phyloP scores from a whole-genome alignment of 2,329 filamentous ascomycete species.

The Cladorrhinum sp. region DNA sequence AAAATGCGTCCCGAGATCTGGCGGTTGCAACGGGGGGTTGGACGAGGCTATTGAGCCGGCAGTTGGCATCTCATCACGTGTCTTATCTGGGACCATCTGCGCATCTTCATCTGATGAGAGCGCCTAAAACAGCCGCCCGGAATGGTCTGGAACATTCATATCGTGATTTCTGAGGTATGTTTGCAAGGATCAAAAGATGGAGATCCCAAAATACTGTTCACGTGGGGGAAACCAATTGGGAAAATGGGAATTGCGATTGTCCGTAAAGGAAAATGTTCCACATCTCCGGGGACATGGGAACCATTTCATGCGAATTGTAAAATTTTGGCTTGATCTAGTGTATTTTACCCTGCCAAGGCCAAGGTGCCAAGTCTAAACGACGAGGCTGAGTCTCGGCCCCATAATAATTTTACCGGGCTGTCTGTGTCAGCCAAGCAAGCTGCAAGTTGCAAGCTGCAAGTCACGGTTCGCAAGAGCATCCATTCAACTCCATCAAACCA shows the following conservation, averaged over 20 bases:
- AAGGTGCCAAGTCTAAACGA: neutral
- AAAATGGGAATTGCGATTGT: neutral
- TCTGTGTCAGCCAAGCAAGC: neutral
- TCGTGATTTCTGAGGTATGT: neutral
- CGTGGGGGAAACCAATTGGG: neutral
- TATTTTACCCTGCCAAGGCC: neutral
- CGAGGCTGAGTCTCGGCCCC: neutral
- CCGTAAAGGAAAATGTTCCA: too few relatives aligned
- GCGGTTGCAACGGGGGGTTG: slow-evolving; percentile 64
- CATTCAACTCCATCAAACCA: neutral
- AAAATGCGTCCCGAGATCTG: slow-evolving; percentile 36
- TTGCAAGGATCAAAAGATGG: neutral
- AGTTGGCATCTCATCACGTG: neutral
- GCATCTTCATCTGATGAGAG: neutral
- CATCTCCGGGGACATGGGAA: neutral
- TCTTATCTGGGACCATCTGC: neutral
- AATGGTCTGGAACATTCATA: neutral
- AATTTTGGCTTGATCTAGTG: neutral
- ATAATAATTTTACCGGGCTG: neutral
- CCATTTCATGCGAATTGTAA: neutral
- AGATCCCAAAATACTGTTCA: neutral
- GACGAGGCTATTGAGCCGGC: slow-evolving; percentile 11
- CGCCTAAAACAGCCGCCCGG: too few relatives aligned
- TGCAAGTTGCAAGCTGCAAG: neutral
- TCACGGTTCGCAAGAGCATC: neutral